Evolutionary conservation across 805 yeast genomes (phyloP).

Genomic region (Barnettozyma wickerhamii): DNA sequence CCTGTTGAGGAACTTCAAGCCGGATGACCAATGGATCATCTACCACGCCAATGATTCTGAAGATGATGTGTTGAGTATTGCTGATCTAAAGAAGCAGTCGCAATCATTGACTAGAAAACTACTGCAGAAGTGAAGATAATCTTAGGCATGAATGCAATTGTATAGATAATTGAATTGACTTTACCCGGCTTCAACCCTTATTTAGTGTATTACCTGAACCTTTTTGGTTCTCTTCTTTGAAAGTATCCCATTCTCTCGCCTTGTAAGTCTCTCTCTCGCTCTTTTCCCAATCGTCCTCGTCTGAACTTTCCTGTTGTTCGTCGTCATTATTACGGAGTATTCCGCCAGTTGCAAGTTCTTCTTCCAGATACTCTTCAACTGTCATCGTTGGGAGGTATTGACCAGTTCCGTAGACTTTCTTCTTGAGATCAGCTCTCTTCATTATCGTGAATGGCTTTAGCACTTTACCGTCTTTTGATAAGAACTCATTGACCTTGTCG

Average conservation of each 20-base stretch:
- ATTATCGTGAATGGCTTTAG: constrained; percentile 79
- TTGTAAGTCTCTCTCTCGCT: constrained; percentile 67
- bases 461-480: constrained; percentile 73
- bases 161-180: too few species aligned
- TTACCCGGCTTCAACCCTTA: too few species aligned
- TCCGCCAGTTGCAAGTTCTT: constrained; percentile 82
- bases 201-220: constrained; percentile 90
- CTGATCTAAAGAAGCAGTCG: constrained; percentile 6
- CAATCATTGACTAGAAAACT: constrained; percentile 1
- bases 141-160: too few species aligned
- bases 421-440: constrained; percentile 51
- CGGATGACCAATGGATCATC: constrained; percentile 40
- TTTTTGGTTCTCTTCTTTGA: constrained; percentile 75
- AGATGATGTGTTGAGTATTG: constrained; percentile 19
- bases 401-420: constrained; percentile 84
- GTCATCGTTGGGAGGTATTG: constrained; percentile 92
- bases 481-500: constrained; percentile 38
- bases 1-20: constrained; percentile 31
- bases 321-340: constrained; percentile 43
- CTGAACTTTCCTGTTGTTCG: constrained; percentile 30
- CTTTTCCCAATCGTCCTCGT: constrained; percentile 57
- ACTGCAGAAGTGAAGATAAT: background rate
- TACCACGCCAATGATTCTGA: constrained; percentile 20
- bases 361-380: constrained; percentile 84
- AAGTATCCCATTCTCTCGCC: constrained; percentile 89